Evolutionary conservation across 2,329 filamentous ascomycete species (phyloP), one percentile per base, ranked within the genome.

Genomic region (Apiospora hydei): DNA sequence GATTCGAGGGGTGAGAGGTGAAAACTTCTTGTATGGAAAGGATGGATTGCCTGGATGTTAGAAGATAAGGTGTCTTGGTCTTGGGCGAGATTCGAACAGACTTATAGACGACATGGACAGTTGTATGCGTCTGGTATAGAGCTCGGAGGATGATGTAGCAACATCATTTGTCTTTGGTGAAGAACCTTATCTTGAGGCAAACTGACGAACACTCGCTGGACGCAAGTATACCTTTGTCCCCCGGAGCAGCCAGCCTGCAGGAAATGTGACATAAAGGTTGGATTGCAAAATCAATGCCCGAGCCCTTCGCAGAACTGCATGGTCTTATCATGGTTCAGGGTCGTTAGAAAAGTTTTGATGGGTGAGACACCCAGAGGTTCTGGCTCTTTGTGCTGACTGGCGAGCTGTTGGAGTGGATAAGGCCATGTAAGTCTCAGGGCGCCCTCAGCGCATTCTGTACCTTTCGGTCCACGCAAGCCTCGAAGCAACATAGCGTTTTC

Each of bases 151-250:
- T 64, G 16, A 16, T 64, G 57, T n/a, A 64, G 34, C 57, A 18
- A 41, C 57, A 64, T 64, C 57, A 41, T 64, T 64, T 64, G 57
- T 64, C 41, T 64, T n/a, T 18, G n/a, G 57, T 14, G 44, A 38
- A 49, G 21, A 49, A 49, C 67, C 8, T 49, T 49, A 41, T 4
- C 24, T 16, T 16, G 10, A 30, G 18, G 26, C 21, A 49, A 43
- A 49, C 44, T 49, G 16, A n/a, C 26, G 67, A 46, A 49, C 46
- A 49, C 7, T 69, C 67, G 21, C 1, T 14, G 7, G 26, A 26
- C 18, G 44, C 24, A 34, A 30, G 16, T n/a, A 44, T 34, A 34
- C 43, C 43, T 47, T 34, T 7, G 26, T 26, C 24, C 43, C 66
- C 7, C 24, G 18, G 66, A 24, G 8, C 61, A 43, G n/a, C 38